A percentile compares a stretch with the other conserved stretches of the same genome.
Evolutionary conservation across 768 basidiomycete genomes (phyloP).

Genomic region (Coprinopsis sp.): DNA sequence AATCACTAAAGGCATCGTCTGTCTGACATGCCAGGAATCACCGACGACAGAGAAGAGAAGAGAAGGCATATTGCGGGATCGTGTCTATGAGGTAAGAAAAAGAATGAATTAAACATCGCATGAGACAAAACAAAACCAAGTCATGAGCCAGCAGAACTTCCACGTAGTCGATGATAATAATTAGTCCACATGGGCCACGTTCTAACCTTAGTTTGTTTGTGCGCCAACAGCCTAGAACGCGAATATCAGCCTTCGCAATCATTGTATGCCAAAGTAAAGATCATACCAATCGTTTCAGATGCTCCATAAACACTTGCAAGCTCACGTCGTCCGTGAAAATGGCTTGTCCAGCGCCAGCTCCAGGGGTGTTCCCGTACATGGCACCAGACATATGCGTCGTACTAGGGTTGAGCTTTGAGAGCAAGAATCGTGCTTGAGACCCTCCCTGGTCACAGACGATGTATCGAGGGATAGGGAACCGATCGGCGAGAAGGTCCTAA

Average conservation of each 20-base stretch:
- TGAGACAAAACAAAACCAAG: no score
- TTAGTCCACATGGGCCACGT: neutral
- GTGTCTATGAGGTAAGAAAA: no score
- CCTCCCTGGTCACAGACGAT: constrained; percentile 98
- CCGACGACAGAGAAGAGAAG: no score
- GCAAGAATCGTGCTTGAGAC: constrained; percentile 95
- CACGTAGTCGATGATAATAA: no score
- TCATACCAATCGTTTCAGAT: constrained; percentile 86
- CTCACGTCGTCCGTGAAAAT: constrained; percentile 99
- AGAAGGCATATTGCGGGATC: no score
- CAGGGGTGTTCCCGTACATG: constrained; percentile 80
- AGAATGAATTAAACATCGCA: neutral
- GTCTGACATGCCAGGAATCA: no score
- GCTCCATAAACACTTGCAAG: constrained; percentile 96
- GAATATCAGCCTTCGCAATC: neutral
- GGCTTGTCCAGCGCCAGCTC: constrained; percentile 72
- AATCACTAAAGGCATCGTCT: no score
- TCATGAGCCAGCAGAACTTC: neutral
- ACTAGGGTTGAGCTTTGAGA: constrained; percentile 94
- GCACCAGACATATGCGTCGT: constrained; percentile 94
- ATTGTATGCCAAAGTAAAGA: neutral
- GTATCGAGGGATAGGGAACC: constrained; percentile 96
- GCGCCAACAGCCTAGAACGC: constrained; percentile 26
- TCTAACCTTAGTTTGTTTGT: constrained; percentile 22
- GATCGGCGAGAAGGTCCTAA: constrained; percentile 89